phyloP scores from a whole-genome alignment of 768 basidiomycete species.

The Amyloporia xantha region DNA sequence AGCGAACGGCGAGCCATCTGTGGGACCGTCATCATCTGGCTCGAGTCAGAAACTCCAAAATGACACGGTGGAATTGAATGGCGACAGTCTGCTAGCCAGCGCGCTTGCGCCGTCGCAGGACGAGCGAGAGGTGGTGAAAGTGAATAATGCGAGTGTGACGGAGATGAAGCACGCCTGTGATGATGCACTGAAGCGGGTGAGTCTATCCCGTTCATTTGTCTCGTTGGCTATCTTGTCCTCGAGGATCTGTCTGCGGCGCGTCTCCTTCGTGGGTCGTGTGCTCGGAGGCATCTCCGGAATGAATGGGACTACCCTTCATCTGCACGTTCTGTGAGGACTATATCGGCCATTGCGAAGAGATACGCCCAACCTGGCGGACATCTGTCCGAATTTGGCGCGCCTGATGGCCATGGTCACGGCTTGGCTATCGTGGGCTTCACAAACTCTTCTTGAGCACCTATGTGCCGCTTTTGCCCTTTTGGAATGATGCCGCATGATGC shows the following conservation, averaged over 20 bases:
- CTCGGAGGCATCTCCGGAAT: too few species aligned
- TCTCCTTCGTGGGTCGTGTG: not conserved
- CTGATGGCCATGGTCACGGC: too few species aligned
- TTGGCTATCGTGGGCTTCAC: too few species aligned
- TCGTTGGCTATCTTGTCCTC: not conserved
- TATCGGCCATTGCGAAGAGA: too few species aligned
- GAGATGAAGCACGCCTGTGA: constrained; percentile 60
- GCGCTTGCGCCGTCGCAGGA: constrained; percentile 15
- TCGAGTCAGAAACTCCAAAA: not conserved
- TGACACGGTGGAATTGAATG: not conserved
- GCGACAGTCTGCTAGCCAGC: not conserved
- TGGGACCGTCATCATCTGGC: not conserved
- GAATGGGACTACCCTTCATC: too few species aligned
- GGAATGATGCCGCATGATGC: too few species aligned
- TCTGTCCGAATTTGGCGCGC: too few species aligned
- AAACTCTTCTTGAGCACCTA: too few species aligned
- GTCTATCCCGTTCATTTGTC: constrained; percentile 23
- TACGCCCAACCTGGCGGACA: too few species aligned
- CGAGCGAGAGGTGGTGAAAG: constrained; percentile 34
- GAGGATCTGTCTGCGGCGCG: not conserved
- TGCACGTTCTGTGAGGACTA: not conserved
- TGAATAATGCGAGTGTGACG: constrained; percentile 44
- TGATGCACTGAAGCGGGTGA: constrained; percentile 84
- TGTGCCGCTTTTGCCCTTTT: too few species aligned
- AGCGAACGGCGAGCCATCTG: not conserved